Evolutionary conservation across 495 filamentous ascomycete species (phyloP).

Genomic region (Staphylotrichum tortipilum): DNA sequence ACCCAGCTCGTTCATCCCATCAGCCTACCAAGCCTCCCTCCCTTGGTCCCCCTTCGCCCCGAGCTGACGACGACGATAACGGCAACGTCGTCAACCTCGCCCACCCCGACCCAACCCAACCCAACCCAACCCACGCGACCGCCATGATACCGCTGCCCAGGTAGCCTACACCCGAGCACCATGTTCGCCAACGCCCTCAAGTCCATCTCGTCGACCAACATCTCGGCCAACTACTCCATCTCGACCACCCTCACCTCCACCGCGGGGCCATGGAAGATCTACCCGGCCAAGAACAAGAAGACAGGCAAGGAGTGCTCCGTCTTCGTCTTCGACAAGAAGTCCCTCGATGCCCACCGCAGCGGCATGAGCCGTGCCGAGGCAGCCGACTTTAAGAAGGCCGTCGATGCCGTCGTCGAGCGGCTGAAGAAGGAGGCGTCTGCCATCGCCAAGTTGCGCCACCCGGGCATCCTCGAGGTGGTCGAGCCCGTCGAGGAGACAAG

Average conservation of each 20-base stretch:
- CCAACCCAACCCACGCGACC: neutral
- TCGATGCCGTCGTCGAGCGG: conserved; percentile 83
- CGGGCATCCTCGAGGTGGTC: conserved; percentile 81
- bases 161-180: conserved; percentile 22
- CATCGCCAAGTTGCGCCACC: conserved; percentile 79
- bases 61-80: neutral
- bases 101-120: too few species aligned
- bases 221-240: conserved; percentile 79
- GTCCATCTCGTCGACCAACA: conserved; percentile 79
- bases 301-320: conserved; percentile 81
- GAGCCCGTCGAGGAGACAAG: conserved; percentile 94
- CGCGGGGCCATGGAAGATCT: conserved; percentile 93
- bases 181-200: conserved; percentile 93
- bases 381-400: conserved; percentile 60
- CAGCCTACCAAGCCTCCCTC: too few species aligned
- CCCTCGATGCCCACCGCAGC: conserved; percentile 60
- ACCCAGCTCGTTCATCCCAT: too few species aligned
- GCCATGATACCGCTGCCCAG: conserved; percentile 16
- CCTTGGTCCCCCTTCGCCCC: too few species aligned
- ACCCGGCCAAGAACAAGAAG: conserved; percentile 92
- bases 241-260: conserved; percentile 57
- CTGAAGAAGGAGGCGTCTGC: conserved; percentile 85
- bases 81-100: neutral
- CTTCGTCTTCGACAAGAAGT: conserved; percentile 89
- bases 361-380: conserved; percentile 47